Evolutionary conservation across 2,329 filamentous ascomycete species (phyloP).

Genomic region (Proliferodiscus dingleyae): DNA sequence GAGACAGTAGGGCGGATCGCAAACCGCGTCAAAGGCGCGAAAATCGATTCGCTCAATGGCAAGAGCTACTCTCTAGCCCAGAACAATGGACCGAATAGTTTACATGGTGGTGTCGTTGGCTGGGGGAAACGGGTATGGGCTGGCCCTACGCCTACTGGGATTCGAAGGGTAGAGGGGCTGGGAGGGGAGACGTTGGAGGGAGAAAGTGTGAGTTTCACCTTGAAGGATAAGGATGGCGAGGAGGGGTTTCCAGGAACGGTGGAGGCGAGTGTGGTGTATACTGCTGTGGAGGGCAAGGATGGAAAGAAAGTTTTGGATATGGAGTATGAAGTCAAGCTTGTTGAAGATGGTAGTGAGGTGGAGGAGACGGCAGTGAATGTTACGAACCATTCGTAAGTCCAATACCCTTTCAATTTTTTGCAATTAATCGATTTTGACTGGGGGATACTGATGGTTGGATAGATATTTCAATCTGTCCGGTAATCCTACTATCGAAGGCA

Average conservation of each 20-base stretch:
- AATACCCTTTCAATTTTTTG: not conserved
- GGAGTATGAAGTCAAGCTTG: conserved; percentile 83
- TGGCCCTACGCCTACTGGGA: conserved; percentile 60
- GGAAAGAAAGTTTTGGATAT: conserved; percentile 71
- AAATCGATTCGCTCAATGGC: conserved; percentile 68
- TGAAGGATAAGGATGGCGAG: conserved; percentile 72
- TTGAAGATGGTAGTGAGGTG: conserved; percentile 54
- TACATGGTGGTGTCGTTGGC: conserved; percentile 68
- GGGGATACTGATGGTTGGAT: too few species aligned
- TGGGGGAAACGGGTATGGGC: conserved; percentile 80
- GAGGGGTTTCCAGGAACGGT: conserved; percentile 88
- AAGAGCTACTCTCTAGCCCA: conserved; percentile 63
- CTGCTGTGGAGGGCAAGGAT: conserved; percentile 52
- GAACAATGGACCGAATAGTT: conserved; percentile 73
- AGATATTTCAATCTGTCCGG: conserved; percentile 62
- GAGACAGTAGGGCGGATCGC: conserved; percentile 85
- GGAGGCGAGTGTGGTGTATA: conserved; percentile 73
- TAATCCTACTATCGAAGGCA: conserved; percentile 55
- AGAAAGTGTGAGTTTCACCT: conserved; percentile 62
- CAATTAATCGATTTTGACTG: not conserved
- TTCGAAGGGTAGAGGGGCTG: conserved; percentile 42
- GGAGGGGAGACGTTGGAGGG: conserved; percentile 57
- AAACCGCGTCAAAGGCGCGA: conserved; percentile 73
- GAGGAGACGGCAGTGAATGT: conserved; percentile 91
- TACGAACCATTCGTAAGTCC: conserved; percentile 83